These are phyloP conservation scores for Rhodotorula sp. DNA, from an alignment of 1,284 basidiomycete genomes.

Conservation along the genomic window DNA sequence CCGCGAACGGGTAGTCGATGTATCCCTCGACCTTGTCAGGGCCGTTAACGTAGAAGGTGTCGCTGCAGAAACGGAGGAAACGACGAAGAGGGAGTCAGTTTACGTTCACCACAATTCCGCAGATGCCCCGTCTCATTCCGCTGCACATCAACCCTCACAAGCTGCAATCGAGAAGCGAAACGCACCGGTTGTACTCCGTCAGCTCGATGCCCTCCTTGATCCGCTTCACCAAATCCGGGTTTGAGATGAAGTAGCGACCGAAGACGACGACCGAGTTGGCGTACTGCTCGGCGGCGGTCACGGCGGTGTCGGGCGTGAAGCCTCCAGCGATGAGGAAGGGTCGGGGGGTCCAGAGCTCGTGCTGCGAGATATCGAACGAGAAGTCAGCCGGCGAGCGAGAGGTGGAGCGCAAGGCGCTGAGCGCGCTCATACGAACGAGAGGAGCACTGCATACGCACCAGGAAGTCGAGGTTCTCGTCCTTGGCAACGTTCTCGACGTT, in stretches of 20 bases:
- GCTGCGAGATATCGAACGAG: background rate
- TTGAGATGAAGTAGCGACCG: conserved; percentile 55
- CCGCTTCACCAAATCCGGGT: conserved; percentile 59
- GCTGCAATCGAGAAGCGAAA: too few species aligned
- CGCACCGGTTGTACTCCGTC: conserved; percentile 32
- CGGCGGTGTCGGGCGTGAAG: conserved; percentile 45
- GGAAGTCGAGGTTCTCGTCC: conserved; percentile 32
- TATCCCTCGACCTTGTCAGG: conserved; percentile 26
- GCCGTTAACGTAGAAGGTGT: conserved; percentile 35
- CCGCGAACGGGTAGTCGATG: conserved; percentile 31
- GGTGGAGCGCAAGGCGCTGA: too few species aligned
- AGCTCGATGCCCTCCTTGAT: conserved; percentile 47
- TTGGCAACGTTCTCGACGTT: conserved; percentile 23
- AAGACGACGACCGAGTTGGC: conserved; percentile 53
- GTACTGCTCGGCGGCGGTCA: conserved; percentile 45
- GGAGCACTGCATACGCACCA: conserved; percentile 10
- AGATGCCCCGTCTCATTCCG: too few species aligned
- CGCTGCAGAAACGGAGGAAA: background rate
- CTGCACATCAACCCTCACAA: too few species aligned
- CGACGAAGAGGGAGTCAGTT: too few species aligned
- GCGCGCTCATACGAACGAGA: too few species aligned
- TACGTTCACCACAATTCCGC: too few species aligned
- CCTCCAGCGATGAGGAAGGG: conserved; percentile 45
- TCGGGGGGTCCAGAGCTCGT: conserved; percentile 25
- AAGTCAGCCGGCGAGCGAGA: background rate